Evolutionary conservation across 495 filamentous ascomycete species (phyloP).

Genomic region (Xylaria longipes): DNA sequence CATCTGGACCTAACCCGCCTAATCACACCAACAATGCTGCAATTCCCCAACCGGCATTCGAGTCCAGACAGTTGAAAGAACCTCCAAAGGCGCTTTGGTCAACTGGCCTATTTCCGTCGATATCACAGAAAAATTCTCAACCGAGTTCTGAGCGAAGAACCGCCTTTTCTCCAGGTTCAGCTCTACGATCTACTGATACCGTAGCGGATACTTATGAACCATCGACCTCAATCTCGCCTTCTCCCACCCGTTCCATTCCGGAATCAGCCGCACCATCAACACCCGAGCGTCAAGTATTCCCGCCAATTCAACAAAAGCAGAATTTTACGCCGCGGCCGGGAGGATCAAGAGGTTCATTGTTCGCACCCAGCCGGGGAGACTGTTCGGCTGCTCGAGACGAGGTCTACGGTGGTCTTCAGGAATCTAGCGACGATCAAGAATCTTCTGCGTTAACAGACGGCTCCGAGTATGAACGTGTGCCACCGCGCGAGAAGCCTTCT

Average conservation of each 20-base stretch:
- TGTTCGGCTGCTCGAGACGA: conserved; percentile 11
- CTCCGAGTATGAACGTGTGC: conserved; percentile 41
- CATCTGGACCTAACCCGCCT: conserved; percentile 22
- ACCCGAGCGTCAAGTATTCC: conserved; percentile 36
- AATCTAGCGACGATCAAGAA: conserved; percentile 38
- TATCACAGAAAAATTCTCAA: conserved; percentile 40
- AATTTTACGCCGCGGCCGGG: conserved; percentile 58
- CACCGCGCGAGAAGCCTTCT: conserved; percentile 40
- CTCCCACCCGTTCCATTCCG: conserved; percentile 19
- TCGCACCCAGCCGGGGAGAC: conserved; percentile 34
- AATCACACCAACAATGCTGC: not conserved
- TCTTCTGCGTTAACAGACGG: conserved; percentile 39
- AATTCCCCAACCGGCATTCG: conserved; percentile 28
- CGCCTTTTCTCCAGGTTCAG: conserved; percentile 35
- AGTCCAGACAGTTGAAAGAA: conserved; percentile 21
- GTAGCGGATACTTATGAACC: conserved; percentile 31
- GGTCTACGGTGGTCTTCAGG: conserved; percentile 24
- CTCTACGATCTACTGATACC: conserved; percentile 29
- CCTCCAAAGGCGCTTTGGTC: conserved; percentile 37
- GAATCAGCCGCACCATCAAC: conserved; percentile 34
- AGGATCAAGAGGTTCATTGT: conserved; percentile 42
- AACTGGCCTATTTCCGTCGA: conserved; percentile 38
- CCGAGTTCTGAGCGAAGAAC: conserved; percentile 32
- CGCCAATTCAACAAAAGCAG: conserved; percentile 52
- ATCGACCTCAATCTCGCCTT: conserved; percentile 21